Evolutionary conservation across 176 grass and related monocot species (phyloP), one percentile per base, ranked within the genome.

Genomic region (Alloteropsis semialata): DNA sequence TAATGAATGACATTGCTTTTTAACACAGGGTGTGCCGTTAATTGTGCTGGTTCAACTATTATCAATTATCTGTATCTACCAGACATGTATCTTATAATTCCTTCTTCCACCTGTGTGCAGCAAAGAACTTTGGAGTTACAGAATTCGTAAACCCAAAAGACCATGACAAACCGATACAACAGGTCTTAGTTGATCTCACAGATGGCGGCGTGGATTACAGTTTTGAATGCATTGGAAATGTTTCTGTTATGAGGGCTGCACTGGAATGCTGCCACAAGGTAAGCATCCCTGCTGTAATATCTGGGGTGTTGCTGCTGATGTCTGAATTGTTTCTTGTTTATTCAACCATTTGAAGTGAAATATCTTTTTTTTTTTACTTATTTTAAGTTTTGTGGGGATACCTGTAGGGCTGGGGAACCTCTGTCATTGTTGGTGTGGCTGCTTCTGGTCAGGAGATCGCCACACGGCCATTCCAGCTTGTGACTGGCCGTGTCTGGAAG

Each of bases 211-310:
- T 96, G 71, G 96, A 99, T 84, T 99, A 99, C 87, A 99, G 96
- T 85, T 99, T 99, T 74, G 96, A 99, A 74, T 99, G 96, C 79
- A 96, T 99, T 57, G 93, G 96, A 77, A 99, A 99, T 91, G 93
- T 99, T 83, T 89, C 89, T 60, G 72, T 99, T 66, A 99, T 96
- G 93, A 91, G 96, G 41, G 82, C 96, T 84, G 96, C 96, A 49
- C 84, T 99, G 32, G 96, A 99, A 84, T 99, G 96, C 80, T 99
- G 96, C 82, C 96, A 99, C 89, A 99, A 99, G 93, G 96, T 93
- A 83, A 83, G 37, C 39, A n/a, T 32, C 54, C 25, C 15, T 24
- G 0, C 10, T 61, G 64, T 43, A 22, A 66, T n/a, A 37, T 66
- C 77, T 53, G 41, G 54, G 54, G 4, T 21, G 55, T 54, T 89